Conservation (phyloP, 177 flowering plant species). For the Vitis hybrid region DNA sequence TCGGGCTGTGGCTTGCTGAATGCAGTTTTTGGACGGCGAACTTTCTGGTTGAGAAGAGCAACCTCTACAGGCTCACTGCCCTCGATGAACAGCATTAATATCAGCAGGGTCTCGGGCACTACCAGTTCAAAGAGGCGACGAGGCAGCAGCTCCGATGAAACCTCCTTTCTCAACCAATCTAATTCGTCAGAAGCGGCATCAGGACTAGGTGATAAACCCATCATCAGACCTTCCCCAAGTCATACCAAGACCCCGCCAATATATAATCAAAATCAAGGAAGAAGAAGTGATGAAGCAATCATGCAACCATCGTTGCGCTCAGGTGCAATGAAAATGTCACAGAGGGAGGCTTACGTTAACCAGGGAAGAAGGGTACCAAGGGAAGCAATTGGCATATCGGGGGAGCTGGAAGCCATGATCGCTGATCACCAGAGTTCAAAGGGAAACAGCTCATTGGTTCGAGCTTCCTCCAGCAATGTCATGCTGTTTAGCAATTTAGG, state of each 20-base stretch:
- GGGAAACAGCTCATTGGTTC: conserved; percentile 48
- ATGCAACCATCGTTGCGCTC: too few relatives aligned
- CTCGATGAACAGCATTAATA: not conserved
- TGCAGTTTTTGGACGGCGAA: conserved; percentile 6
- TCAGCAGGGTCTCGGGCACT: not conserved
- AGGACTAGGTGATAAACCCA: too few relatives aligned
- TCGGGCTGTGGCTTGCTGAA: conserved; percentile 2
- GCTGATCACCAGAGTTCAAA: conserved; percentile 47
- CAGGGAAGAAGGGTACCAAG: conserved; percentile 31
- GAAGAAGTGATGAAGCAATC: too few relatives aligned
- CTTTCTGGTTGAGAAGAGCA: conserved; percentile 2
- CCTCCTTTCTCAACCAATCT: not conserved
- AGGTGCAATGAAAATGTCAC: too few relatives aligned
- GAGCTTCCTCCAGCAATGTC: conserved; percentile 87
- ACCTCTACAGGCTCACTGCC: not conserved
- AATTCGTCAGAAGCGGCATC: not conserved
- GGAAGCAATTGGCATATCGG: conserved; percentile 36
- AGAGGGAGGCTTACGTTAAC: not conserved
- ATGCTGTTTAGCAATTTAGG: conserved; percentile 77
- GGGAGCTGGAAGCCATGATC: conserved; percentile 58
- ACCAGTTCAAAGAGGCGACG: not conserved
- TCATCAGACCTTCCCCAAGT: too few relatives aligned
- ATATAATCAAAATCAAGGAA: too few relatives aligned
- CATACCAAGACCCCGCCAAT: too few relatives aligned
- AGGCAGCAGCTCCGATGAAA: not conserved